phyloP scores from a whole-genome alignment of 495 filamentous ascomycete species.

The Hyaloscypha variabilis region DNA sequence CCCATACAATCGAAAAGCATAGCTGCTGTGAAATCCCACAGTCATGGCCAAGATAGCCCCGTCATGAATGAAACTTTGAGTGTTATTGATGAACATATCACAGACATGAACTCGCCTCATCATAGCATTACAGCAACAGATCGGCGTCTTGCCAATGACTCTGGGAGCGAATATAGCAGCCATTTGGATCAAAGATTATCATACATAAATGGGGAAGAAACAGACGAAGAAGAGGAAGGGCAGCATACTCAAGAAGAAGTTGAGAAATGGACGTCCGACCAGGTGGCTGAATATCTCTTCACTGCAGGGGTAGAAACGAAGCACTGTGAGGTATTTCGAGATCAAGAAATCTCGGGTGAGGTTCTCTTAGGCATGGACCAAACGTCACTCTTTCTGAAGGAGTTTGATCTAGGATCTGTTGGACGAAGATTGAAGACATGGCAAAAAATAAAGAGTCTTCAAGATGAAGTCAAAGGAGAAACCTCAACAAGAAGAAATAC shows the following conservation, averaged over 20 bases:
- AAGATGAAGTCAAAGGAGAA: constrained; percentile 71
- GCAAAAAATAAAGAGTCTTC: constrained; percentile 88
- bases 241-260: constrained; percentile 65
- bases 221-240: constrained; percentile 72
- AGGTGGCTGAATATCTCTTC: constrained; percentile 86
- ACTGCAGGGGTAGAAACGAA: constrained; percentile 75
- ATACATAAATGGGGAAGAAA: constrained; percentile 88
- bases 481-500: constrained; percentile 46
- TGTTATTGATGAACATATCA: constrained; percentile 98
- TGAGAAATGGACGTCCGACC: constrained; percentile 69
- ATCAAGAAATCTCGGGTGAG: constrained; percentile 95
- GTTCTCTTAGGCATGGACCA: constrained; percentile 95
- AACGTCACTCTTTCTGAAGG: constrained; percentile 88
- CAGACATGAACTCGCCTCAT: constrained; percentile 80
- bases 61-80: constrained; percentile 97
- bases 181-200: constrained; percentile 76
- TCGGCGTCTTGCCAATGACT: constrained; percentile 68
- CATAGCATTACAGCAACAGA: constrained; percentile 55
- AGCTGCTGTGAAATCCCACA: constrained; percentile 22
- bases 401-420: constrained; percentile 91
- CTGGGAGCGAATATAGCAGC: constrained; percentile 86
- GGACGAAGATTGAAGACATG: constrained; percentile 89
- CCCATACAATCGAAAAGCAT: constrained; percentile 25
- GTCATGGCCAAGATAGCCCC: constrained; percentile 60
- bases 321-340: constrained; percentile 91